These are phyloP conservation scores for Gynostemma pentaphyllum DNA, from an alignment of 306 rosid genomes.

Conservation along the genomic window DNA sequence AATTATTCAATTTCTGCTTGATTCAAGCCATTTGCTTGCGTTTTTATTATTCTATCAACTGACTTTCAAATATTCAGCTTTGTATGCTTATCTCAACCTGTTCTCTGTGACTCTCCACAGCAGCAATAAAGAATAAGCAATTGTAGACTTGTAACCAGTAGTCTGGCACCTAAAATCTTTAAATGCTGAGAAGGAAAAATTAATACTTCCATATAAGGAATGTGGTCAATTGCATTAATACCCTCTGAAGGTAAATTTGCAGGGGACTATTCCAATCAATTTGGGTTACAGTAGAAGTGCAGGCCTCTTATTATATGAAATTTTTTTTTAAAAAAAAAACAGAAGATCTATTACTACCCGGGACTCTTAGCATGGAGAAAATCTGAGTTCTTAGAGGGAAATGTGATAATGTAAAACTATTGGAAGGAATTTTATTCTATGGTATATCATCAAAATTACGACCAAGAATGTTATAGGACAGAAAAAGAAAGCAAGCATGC, in stretches of 20 bases:
- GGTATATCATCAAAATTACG: not conserved
- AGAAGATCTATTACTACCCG: not conserved
- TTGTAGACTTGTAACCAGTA: too few relatives aligned
- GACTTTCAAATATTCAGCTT: not conserved
- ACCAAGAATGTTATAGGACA: not conserved
- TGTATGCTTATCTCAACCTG: not conserved
- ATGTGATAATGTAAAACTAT: not conserved
- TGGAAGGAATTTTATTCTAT: slow-evolving; percentile 1
- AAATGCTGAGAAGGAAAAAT: too few relatives aligned
- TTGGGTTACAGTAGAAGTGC: not conserved
- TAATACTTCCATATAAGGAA: too few relatives aligned
- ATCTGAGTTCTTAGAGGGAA: not conserved
- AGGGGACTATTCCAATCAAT: not conserved
- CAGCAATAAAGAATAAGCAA: too few relatives aligned
- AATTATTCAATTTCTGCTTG: not conserved
- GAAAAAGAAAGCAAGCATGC: not conserved
- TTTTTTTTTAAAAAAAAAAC: not conserved
- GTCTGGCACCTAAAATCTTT: too few relatives aligned
- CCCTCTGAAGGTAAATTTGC: not conserved
- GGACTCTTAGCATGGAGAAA: not conserved
- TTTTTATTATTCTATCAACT: not conserved
- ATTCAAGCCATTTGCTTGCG: not conserved
- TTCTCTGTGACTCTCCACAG: not conserved
- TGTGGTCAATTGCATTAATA: not conserved
- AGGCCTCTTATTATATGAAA: not conserved